phyloP scores from a whole-genome alignment of 2,329 filamentous ascomycete species.

The Colletotrichum tabaci region DNA sequence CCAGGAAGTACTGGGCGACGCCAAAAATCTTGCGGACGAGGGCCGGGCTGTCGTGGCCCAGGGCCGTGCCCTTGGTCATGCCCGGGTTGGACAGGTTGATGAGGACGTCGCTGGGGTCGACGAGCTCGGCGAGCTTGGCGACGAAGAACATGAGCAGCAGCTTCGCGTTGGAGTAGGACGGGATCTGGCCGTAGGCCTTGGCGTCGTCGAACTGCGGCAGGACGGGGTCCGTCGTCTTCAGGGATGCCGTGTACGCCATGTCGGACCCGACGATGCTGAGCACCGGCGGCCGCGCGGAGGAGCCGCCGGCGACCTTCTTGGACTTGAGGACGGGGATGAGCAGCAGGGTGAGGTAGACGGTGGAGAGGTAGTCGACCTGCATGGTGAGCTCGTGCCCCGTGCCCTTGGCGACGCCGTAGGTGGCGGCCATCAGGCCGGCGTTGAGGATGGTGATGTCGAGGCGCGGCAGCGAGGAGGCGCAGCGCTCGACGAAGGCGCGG shows the following conservation, averaged over 20 bases:
- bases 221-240: constrained; percentile 42
- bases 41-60: constrained; percentile 51
- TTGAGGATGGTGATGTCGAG: constrained; percentile 64
- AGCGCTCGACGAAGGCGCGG: constrained; percentile 53
- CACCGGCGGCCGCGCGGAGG: constrained; percentile 39
- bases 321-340: constrained; percentile 51
- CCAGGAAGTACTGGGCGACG: constrained; percentile 23
- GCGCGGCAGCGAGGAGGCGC: constrained; percentile 50
- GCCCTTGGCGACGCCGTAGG: background rate
- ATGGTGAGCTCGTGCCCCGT: constrained; percentile 58
- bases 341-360: constrained; percentile 50
- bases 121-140: constrained; percentile 37
- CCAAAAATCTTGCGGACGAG: constrained; percentile 22
- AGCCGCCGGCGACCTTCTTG: constrained; percentile 30
- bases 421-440: constrained; percentile 51
- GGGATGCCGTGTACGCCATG: constrained; percentile 40
- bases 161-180: constrained; percentile 45
- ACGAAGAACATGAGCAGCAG: constrained; percentile 42
- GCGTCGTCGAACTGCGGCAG: constrained; percentile 45
- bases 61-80: constrained; percentile 56
- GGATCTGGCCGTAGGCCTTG: constrained; percentile 38
- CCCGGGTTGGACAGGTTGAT: constrained; percentile 46
- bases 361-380: constrained; percentile 59
- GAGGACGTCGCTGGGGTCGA: constrained; percentile 43
- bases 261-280: constrained; percentile 50